A percentile compares a stretch with the other conserved stretches of the same genome.
Evolutionary conservation across 352 stramenopile genomes (phyloP).

Genomic region (Phytophthora constricta): DNA sequence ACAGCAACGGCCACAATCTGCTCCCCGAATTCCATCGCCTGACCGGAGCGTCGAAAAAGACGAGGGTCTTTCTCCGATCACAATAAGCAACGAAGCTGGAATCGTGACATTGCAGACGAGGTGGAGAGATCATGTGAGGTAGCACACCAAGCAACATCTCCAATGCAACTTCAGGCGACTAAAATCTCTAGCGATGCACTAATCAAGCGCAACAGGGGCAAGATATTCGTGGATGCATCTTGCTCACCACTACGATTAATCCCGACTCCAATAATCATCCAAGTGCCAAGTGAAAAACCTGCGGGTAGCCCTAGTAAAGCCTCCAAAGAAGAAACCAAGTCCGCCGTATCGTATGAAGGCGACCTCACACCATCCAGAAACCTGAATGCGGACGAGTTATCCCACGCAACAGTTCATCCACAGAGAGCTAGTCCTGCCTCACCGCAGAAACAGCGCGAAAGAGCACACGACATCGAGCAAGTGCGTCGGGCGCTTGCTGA

Average conservation of each 20-base stretch:
- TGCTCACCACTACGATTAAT: constrained; percentile 38
- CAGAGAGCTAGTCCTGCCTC: constrained; percentile 1
- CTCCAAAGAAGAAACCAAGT: constrained; percentile 3
- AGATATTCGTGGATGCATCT: constrained; percentile 34
- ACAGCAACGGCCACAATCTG: constrained; percentile 35
- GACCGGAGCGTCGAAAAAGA: constrained; percentile 33
- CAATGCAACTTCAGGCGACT: background rate
- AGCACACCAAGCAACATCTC: constrained; percentile 24
- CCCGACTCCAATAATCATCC: constrained; percentile 19
- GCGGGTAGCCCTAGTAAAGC: background rate
- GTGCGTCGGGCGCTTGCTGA: constrained; percentile 33
- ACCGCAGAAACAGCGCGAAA: constrained; percentile 8
- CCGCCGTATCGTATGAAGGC: constrained; percentile 11
- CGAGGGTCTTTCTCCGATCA: constrained; percentile 28
- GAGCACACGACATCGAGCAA: constrained; percentile 36
- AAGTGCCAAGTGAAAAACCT: background rate
- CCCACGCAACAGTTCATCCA: constrained; percentile 4
- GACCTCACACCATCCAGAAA: constrained; percentile 13
- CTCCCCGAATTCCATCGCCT: constrained; percentile 27
- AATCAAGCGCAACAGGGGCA: constrained; percentile 19
- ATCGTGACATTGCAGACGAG: constrained; percentile 3
- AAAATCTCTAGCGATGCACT: background rate
- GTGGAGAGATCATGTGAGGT: constrained; percentile 5
- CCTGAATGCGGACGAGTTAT: constrained; percentile 1
- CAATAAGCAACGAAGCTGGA: constrained; percentile 1